Evolutionary conservation across 306 rosid species (phyloP).

Genomic region (Quercus dentata): DNA sequence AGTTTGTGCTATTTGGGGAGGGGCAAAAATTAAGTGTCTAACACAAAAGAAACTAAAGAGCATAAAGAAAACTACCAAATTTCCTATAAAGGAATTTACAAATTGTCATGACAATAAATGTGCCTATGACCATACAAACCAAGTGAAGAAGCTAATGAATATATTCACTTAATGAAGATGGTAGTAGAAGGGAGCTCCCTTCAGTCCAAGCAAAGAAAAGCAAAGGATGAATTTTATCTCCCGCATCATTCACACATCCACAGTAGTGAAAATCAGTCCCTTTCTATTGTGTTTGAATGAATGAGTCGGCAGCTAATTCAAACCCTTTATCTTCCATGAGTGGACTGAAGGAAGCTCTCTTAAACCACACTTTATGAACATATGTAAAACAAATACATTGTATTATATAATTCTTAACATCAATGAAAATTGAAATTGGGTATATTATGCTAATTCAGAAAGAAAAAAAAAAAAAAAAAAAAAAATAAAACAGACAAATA

Average conservation of each 20-base stretch:
- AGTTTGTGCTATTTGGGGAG: too few relatives aligned
- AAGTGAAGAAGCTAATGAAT: background rate
- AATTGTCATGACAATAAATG: background rate
- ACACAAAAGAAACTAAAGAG: background rate
- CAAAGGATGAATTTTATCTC: conserved; percentile 68
- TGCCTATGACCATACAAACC: background rate
- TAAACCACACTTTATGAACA: conserved; percentile 28
- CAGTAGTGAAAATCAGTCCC: conserved; percentile 33
- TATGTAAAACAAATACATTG: background rate
- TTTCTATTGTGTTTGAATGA: conserved; percentile 85
- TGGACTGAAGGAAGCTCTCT: conserved; percentile 97
- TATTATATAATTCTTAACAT: background rate
- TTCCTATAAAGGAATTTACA: too few relatives aligned
- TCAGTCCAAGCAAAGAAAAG: conserved; percentile 93
- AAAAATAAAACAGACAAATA: background rate
- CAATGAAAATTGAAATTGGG: background rate
- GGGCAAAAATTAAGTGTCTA: background rate
- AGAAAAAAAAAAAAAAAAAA: background rate
- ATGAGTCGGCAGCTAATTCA: conserved; percentile 94
- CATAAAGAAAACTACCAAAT: background rate
- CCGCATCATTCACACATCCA: conserved; percentile 94
- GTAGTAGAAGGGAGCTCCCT: conserved; percentile 91
- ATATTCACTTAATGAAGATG: background rate
- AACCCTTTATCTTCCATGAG: conserved; percentile 72
- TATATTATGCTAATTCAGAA: background rate